Conservation (phyloP, 306 rosid genomes). For the Cucurbita ficifolia region DNA sequence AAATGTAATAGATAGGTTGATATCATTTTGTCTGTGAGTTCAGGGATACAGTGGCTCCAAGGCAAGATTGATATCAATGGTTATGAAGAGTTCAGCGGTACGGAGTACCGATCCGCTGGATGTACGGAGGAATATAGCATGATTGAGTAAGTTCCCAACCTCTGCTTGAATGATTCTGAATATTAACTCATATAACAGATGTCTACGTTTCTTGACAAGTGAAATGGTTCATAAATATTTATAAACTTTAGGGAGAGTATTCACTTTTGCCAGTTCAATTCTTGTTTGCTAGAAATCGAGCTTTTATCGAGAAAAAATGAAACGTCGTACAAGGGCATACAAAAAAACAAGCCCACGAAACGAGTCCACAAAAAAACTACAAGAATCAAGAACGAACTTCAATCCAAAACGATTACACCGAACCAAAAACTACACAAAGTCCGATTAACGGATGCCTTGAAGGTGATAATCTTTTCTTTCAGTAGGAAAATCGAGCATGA, state of each 20-base stretch:
- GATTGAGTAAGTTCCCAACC: slow-evolving; percentile 37
- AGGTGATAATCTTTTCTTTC: slow-evolving; percentile 11
- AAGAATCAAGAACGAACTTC: too few relatives aligned
- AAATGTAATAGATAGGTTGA: background rate
- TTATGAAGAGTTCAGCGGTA: slow-evolving; percentile 83
- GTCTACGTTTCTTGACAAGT: background rate
- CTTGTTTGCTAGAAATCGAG: too few relatives aligned
- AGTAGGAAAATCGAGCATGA: slow-evolving; percentile 56
- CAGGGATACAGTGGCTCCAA: slow-evolving; percentile 89
- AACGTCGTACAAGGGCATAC: too few relatives aligned
- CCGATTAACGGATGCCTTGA: too few relatives aligned
- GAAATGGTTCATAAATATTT: background rate
- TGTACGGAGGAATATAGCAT: slow-evolving; percentile 77
- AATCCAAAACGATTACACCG: too few relatives aligned
- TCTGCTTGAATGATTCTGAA: background rate
- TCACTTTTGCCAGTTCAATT: background rate
- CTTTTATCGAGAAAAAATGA: too few relatives aligned
- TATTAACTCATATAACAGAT: background rate
- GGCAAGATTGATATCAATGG: slow-evolving; percentile 69
- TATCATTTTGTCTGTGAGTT: background rate
- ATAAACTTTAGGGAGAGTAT: background rate
- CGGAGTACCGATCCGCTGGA: slow-evolving; percentile 85
- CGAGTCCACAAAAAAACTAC: too few relatives aligned
- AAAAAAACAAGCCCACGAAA: too few relatives aligned
- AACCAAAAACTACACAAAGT: too few relatives aligned